Percentiles rank a stretch among this genome's conserved stretches.
These are phyloP conservation scores for Hypoxylon sp. DNA, from an alignment of 2,329 filamentous ascomycete genomes.

Conservation along the genomic window DNA sequence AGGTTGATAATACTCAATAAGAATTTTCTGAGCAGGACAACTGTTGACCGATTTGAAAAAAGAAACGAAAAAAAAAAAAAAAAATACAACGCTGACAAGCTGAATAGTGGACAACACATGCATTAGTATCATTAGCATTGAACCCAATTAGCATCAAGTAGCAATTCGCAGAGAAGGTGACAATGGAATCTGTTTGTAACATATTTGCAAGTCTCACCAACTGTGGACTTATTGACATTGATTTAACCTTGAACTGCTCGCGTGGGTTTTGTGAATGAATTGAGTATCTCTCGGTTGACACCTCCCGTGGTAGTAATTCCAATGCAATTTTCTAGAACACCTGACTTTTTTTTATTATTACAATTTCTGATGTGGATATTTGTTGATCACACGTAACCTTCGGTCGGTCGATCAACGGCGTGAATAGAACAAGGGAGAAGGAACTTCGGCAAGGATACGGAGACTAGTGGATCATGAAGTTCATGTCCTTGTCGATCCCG, in stretches of 20 bases:
- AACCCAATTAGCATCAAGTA: not conserved
- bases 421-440: not conserved
- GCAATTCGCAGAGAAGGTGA: not conserved
- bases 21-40: not conserved
- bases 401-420: slow-evolving; percentile 1
- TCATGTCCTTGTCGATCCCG: not conserved
- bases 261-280: not conserved
- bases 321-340: not conserved
- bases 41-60: not conserved
- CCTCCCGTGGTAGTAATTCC: not conserved
- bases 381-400: not conserved
- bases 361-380: not conserved
- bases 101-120: not conserved
- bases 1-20: not conserved
- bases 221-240: not conserved
- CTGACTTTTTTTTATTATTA: not conserved
- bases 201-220: not conserved
- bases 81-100: not conserved
- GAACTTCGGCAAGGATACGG: not conserved
- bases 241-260: not conserved
- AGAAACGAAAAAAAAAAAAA: not conserved
- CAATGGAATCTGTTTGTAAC: not conserved
- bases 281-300: not conserved
- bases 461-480: not conserved
- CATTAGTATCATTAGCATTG: not conserved